These are phyloP conservation scores for Elsinoe necatrix DNA, from an alignment of 2,329 filamentous ascomycete species.

Conservation along the genomic window DNA sequence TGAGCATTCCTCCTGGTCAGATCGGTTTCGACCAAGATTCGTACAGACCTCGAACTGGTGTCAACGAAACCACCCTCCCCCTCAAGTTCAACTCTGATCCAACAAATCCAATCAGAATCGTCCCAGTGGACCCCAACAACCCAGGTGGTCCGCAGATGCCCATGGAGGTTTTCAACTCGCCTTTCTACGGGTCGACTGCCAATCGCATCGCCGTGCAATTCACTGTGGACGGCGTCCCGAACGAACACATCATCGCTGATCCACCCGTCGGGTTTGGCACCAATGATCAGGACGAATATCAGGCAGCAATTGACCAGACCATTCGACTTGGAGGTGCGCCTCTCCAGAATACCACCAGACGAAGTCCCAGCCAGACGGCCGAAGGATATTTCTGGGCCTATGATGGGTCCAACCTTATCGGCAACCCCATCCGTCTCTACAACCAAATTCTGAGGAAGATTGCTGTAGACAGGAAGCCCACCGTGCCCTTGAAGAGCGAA, in stretches of 20 bases:
- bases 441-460: slow-evolving; percentile 25
- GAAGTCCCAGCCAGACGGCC: slow-evolving; percentile 17
- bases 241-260: slow-evolving; percentile 1
- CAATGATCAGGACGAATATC: slow-evolving; percentile 15
- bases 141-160: neutral
- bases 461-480: slow-evolving; percentile 19
- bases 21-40: slow-evolving; percentile 1
- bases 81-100: slow-evolving; percentile 4
- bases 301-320: slow-evolving; percentile 17
- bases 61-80: neutral
- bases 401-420: slow-evolving; percentile 22
- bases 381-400: slow-evolving; percentile 21
- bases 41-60: neutral
- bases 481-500: slow-evolving; percentile 13
- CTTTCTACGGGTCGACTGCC: neutral
- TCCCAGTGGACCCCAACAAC: neutral
- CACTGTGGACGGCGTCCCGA: neutral
- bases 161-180: slow-evolving; percentile 7
- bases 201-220: neutral
- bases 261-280: neutral
- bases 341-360: slow-evolving; percentile 17
- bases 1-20: neutral
- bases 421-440: slow-evolving; percentile 24
- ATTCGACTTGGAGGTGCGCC: slow-evolving; percentile 17
- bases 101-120: neutral